phyloP scores from a whole-genome alignment of 2,329 filamentous ascomycete species.

The Penicillium verrucosum region DNA sequence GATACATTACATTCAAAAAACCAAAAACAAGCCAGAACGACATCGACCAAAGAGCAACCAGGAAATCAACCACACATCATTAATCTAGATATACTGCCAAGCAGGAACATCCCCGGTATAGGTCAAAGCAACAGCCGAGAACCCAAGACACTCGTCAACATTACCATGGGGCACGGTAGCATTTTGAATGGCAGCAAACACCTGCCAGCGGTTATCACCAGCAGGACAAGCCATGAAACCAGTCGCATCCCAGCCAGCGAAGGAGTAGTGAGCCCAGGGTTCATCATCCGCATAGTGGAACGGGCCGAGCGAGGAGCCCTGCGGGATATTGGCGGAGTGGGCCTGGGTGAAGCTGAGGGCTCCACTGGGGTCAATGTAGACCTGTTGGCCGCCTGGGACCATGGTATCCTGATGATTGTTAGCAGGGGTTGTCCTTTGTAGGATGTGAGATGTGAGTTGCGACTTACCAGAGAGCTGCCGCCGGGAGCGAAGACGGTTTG shows the following conservation, averaged over 20 bases:
- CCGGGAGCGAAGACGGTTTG: slow-evolving; percentile 47
- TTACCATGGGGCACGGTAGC: slow-evolving; percentile 42
- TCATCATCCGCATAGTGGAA: slow-evolving; percentile 43
- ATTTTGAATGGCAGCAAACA: slow-evolving; percentile 42
- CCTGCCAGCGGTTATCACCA: slow-evolving; percentile 35
- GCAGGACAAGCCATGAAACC: slow-evolving; percentile 47
- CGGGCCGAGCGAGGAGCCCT: slow-evolving; percentile 50
- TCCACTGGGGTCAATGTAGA: slow-evolving; percentile 57
- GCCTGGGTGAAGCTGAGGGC: slow-evolving; percentile 56
- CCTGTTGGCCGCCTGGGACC: slow-evolving; percentile 62
- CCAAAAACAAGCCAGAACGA: background rate
- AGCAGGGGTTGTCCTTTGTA: slow-evolving; percentile 24
- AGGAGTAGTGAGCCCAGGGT: slow-evolving; percentile 31
- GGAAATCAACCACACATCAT: background rate
- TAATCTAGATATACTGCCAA: slow-evolving; percentile 42
- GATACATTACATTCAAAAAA: background rate
- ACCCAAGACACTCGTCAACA: slow-evolving; percentile 39
- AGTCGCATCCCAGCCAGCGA: slow-evolving; percentile 34
- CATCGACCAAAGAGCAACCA: background rate
- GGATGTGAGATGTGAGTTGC: background rate
- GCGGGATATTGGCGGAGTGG: slow-evolving; percentile 54
- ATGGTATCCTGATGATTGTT: slow-evolving; percentile 41
- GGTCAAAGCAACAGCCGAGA: slow-evolving; percentile 36
- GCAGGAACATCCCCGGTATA: slow-evolving; percentile 30
- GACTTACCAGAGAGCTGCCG: slow-evolving; percentile 34